Evolutionary conservation across 345 rosid species (phyloP), one percentile per base, ranked within the genome.

Genomic region (Cardamine resedifolia): DNA sequence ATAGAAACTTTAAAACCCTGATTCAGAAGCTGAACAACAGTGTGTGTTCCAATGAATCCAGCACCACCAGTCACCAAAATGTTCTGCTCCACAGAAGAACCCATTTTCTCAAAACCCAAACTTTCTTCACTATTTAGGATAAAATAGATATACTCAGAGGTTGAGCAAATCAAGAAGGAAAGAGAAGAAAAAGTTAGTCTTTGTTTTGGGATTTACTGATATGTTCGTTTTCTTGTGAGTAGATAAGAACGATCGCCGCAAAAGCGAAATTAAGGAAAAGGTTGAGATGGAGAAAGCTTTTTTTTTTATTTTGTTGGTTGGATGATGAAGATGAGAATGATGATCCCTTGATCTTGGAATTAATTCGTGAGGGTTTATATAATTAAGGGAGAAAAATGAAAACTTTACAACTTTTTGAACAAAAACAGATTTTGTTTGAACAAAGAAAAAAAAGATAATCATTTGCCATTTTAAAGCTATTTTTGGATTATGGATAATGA

Each of bases 31-130:
- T 88, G 96, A 38, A 91, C 87, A 41, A 83, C 91, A 23, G 96
- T 87, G 78, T 95, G 97, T 26, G 96, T 89, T 2, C 99, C 97
- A 57, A 95, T 89, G 81, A 91, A 95, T 10, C 99, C 99, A 63
- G 99, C 99, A 33, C 99, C 96, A 31, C 97, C 97, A 21, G 99
- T 95, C 26, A 95, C 99, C 59, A 95, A 88, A 72, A 95, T 83
- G 20, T 68, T 78, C 74, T 77, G 83, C 41, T 78, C 87, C 11
- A 77, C 76, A n/a, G 77, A 70, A 45, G 79, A 67, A 55, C 70
- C 82, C 87, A 85, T 78, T 68, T 28, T 24, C n/a, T 3, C 4
- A 23, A 44, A 68, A 61, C 31, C 43, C 6, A 56, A 51, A 33
- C 56, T 65, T 78, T 60, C 18, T 26, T 44, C 34, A 7, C 26